These are phyloP conservation scores for Citrullus colocynthis DNA, from an alignment of 306 rosid genomes.

Conservation along the genomic window DNA sequence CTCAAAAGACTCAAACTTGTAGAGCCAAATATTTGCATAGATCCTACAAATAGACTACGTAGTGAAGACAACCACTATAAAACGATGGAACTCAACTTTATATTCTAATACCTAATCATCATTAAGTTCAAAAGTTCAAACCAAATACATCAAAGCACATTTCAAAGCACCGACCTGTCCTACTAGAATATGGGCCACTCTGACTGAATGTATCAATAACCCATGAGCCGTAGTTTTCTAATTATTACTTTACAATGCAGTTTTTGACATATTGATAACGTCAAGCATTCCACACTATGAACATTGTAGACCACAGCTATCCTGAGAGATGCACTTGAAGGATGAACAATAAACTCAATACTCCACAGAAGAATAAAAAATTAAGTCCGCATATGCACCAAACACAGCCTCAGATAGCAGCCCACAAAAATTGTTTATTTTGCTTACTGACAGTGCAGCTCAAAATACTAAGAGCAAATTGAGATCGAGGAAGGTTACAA, in stretches of 20 bases:
- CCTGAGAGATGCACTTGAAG: neutral
- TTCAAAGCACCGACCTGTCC: neutral
- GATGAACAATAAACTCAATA: neutral
- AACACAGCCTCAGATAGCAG: neutral
- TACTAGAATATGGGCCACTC: neutral
- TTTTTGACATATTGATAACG: neutral
- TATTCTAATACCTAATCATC: neutral
- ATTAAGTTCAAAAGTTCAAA: neutral
- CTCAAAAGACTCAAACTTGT: neutral
- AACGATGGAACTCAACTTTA: neutral
- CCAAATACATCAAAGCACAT: neutral
- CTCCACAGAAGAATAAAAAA: neutral
- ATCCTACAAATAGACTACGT: neutral
- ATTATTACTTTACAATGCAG: neutral
- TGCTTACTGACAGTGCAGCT: neutral
- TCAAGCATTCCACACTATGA: neutral
- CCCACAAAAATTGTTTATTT: neutral
- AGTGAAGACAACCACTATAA: neutral
- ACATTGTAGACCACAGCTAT: neutral
- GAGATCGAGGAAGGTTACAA: neutral
- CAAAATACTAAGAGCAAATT: neutral
- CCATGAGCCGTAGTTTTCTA: neutral
- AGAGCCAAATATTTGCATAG: neutral
- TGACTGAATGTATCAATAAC: neutral
- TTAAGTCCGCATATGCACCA: neutral